Base-by-base conservation (phyloP, 306 rosid genomes). In the Ceratonia siliqua region DNA sequence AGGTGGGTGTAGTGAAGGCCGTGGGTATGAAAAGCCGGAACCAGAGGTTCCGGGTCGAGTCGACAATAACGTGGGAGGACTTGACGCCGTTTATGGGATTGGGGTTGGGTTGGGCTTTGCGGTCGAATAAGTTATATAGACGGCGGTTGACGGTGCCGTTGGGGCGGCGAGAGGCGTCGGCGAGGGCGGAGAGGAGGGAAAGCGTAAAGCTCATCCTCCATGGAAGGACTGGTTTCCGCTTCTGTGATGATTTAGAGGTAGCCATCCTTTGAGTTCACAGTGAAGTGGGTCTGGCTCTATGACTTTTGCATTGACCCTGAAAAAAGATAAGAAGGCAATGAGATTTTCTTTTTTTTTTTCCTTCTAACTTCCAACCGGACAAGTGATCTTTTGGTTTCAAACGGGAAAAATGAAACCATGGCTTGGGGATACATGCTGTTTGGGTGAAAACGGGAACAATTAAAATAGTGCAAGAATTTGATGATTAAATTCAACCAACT, bases 81-180 rank as follows among this genome's bases (percentile, higher is more conserved):
- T 76, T 67, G 69, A 89, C 86, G 72, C 83, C 84, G 27, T 78
- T 41, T 24, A 57, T 9, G 6, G 85, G 78, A 4, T 56, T 8
- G 0, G 79, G 85, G n/a, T 14, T 75, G 3, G 89, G n/a, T 0
- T 74, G 36, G 73, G 79, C 18, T 55, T 70, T 65, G 48, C 50
- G 21, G 25, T 85, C 87, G 10, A 87, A 0, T 30, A 89, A 17
- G 13, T 62, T 9, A 52, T 83, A 22, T 41, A 89, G 49, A 24
- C 82, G 82, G 62, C 89, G 88, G 83, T 87, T 85, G 53, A 89
- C 0, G 18, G 89, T 87, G 76, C 82, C 79, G 74, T 89, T 12
- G 0, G 58, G 8, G 2, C 85, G 82, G 66, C 74, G 50, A 10
- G 57, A 48, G 7, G 13, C 2, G 73, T 89, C 83, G 4, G 70